A percentile compares a stretch with the other conserved stretches of the same genome.
Evolutionary conservation across 192 early-diverging fungal genomes (phyloP).

Genomic region (Thamnidium elegans): DNA sequence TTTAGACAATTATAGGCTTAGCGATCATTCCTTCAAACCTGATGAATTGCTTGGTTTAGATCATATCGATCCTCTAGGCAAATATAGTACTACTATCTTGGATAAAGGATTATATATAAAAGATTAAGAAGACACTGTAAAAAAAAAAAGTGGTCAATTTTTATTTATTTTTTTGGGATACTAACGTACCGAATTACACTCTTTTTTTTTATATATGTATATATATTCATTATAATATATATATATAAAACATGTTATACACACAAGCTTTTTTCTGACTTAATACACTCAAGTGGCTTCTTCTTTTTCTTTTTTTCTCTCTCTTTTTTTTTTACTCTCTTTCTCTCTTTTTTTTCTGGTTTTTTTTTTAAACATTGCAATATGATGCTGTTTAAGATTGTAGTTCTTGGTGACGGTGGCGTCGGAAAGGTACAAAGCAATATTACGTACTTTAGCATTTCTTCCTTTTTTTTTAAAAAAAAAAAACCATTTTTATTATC

Average conservation of each 20-base stretch:
- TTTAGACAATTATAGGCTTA: slow-evolving; percentile 37
- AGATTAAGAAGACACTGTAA: slow-evolving; percentile 1
- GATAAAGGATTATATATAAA: slow-evolving; percentile 20
- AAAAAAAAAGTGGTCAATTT: too few relatives aligned
- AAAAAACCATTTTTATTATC: background rate
- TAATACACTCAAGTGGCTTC: background rate
- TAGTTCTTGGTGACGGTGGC: slow-evolving; percentile 91
- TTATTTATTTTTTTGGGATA: too few relatives aligned
- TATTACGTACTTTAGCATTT: background rate
- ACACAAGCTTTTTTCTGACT: background rate
- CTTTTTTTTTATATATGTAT: too few relatives aligned
- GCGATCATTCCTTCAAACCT: slow-evolving; percentile 26
- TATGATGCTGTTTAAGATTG: slow-evolving; percentile 96
- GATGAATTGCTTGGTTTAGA: slow-evolving; percentile 52
- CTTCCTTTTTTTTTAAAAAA: background rate
- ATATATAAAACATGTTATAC: too few relatives aligned
- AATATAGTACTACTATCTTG: background rate
- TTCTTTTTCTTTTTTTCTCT: background rate
- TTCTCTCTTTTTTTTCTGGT: too few relatives aligned
- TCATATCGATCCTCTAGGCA: slow-evolving; percentile 30
- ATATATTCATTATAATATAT: too few relatives aligned
- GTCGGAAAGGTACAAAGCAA: slow-evolving; percentile 44
- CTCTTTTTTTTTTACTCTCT: too few relatives aligned
- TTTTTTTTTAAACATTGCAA: background rate
- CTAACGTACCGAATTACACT: too few relatives aligned